Conservation (phyloP, 2,329 filamentous ascomycete species). For the Sporothrix inflata region DNA sequence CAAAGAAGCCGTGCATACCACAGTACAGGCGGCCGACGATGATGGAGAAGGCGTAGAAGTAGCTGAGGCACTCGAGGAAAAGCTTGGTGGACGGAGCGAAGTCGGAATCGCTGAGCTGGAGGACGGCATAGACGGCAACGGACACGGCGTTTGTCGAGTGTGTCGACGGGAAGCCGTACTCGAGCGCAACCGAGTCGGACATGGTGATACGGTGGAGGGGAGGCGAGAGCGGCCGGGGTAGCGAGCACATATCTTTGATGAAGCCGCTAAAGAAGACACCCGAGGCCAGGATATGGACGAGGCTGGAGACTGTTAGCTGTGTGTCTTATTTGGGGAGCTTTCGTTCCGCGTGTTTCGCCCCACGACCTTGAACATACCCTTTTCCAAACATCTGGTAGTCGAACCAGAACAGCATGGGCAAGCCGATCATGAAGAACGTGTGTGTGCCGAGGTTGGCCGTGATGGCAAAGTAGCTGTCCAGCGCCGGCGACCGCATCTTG, state of each 20-base stretch:
- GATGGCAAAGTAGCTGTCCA: slow-evolving; percentile 96
- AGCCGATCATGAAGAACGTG: slow-evolving; percentile 96
- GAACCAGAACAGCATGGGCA: slow-evolving; percentile 97
- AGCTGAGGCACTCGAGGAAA: slow-evolving; percentile 69
- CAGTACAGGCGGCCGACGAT: slow-evolving; percentile 91
- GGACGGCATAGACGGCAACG: slow-evolving; percentile 77
- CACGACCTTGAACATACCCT: slow-evolving; percentile 63
- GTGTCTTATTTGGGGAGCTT: not conserved
- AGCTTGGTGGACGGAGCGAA: slow-evolving; percentile 62
- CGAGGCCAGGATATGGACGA: slow-evolving; percentile 74
- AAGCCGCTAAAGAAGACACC: slow-evolving; percentile 91
- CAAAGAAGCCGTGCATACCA: slow-evolving; percentile 97
- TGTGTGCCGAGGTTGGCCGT: slow-evolving; percentile 96
- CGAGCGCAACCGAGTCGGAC: slow-evolving; percentile 91
- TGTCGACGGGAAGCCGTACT: slow-evolving; percentile 96
- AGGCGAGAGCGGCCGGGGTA: slow-evolving; percentile 88
- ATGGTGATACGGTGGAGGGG: slow-evolving; percentile 94
- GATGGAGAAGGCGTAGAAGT: slow-evolving; percentile 87
- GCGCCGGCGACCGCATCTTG: slow-evolving; percentile 74
- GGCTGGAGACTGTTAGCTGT: slow-evolving; percentile 44
- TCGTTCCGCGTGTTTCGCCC: not conserved
- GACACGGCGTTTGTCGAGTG: slow-evolving; percentile 97
- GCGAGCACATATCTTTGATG: slow-evolving; percentile 89
- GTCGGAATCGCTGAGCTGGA: slow-evolving; percentile 69
- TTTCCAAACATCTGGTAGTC: slow-evolving; percentile 83